Conservation (phyloP, 441 rosid species). For the Pelargonium myrrhifolium region DNA sequence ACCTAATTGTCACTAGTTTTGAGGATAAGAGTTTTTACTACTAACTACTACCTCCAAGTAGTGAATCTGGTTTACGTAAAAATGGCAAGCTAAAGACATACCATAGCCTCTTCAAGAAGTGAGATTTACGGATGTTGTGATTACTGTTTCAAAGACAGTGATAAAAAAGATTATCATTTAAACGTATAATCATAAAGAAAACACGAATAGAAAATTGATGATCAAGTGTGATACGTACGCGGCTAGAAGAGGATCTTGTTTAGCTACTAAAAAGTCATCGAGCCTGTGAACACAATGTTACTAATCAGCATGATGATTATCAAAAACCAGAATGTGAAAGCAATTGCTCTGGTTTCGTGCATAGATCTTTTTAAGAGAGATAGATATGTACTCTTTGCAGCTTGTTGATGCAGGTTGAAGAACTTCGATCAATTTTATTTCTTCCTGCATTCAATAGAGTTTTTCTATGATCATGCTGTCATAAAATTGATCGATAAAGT, state of each 20-base stretch:
- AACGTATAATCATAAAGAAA: too few species aligned
- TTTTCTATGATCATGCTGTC: not conserved
- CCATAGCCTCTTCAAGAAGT: constrained; percentile 29
- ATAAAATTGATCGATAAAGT: too few species aligned
- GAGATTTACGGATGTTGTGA: constrained; percentile 16
- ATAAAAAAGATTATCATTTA: not conserved
- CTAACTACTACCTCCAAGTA: not conserved
- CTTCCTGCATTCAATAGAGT: constrained; percentile 32
- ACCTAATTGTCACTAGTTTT: too few species aligned
- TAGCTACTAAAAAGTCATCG: constrained; percentile 33
- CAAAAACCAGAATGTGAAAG: not conserved
- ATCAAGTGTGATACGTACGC: constrained; percentile 20
- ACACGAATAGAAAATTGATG: not conserved
- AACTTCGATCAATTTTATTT: constrained; percentile 37
- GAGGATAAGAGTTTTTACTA: not conserved
- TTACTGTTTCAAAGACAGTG: constrained; percentile 18
- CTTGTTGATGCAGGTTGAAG: constrained; percentile 38
- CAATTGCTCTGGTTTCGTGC: too few species aligned
- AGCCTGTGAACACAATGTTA: constrained; percentile 30
- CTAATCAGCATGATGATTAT: not conserved
- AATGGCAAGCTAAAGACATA: constrained; percentile 3
- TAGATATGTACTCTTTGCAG: constrained; percentile 47
- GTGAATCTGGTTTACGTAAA: not conserved
- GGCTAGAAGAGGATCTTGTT: constrained; percentile 34
- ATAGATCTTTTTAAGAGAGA: too few species aligned